These are phyloP conservation scores for Xylaria curta DNA, from an alignment of 495 filamentous ascomycete species.

Conservation along the genomic window DNA sequence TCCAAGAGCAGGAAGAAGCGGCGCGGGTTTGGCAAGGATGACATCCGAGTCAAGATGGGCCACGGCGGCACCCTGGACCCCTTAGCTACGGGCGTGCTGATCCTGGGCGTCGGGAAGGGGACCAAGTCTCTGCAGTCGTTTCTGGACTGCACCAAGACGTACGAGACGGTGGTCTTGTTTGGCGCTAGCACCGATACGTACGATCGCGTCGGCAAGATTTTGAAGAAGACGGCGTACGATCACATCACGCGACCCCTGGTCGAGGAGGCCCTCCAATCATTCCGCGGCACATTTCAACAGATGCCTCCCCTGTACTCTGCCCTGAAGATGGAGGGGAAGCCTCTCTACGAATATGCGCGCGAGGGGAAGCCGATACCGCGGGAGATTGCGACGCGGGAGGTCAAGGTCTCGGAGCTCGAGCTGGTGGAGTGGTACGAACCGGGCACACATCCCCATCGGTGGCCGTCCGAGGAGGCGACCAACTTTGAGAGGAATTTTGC, in stretches of 20 bases:
- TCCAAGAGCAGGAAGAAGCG: conserved; percentile 60
- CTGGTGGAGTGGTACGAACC: conserved; percentile 87
- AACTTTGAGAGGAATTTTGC: conserved; percentile 74
- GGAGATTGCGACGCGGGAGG: conserved; percentile 80
- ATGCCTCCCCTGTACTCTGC: conserved; percentile 92
- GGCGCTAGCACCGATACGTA: conserved; percentile 93
- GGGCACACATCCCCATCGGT: conserved; percentile 73
- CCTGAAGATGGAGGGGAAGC: conserved; percentile 87
- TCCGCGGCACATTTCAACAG: conserved; percentile 89
- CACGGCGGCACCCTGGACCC: conserved; percentile 97
- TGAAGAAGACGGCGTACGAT: conserved; percentile 72
- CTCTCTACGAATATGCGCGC: conserved; percentile 92
- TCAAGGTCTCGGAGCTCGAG: conserved; percentile 77
- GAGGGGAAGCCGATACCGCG: conserved; percentile 82
- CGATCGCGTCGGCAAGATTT: conserved; percentile 81
- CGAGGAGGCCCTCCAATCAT: conserved; percentile 74
- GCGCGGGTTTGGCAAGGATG: conserved; percentile 56
- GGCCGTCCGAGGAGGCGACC: conserved; percentile 76
- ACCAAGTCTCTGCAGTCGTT: conserved; percentile 83
- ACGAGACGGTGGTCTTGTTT: conserved; percentile 88
- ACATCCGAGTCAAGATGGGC: conserved; percentile 85
- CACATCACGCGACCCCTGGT: conserved; percentile 80
- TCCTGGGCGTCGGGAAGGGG: conserved; percentile 84
- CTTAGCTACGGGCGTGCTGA: conserved; percentile 89
- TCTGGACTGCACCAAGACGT: conserved; percentile 86